Evolutionary conservation across 2,329 filamentous ascomycete species (phyloP), one percentile per base, ranked within the genome.

Genomic region (Xylaria digitata): DNA sequence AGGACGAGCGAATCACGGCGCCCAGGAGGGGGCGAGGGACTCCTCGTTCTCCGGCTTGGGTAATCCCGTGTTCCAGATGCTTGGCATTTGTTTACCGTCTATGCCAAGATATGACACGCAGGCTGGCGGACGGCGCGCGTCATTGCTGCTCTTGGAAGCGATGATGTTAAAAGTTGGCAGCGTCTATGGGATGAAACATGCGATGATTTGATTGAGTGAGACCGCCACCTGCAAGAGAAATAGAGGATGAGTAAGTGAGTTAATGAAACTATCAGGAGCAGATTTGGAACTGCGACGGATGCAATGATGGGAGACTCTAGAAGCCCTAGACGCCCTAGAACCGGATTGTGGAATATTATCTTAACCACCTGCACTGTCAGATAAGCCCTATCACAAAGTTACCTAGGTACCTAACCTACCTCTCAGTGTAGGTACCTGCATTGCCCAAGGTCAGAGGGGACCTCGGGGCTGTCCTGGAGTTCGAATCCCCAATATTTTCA

Each of bases 61-160:
- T 6, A 46, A 52, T 69, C 58, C 67, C 61, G 60, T 52, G 67
- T 69, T 64, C 58, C 67, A 64, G 67, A 64, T 58, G 64, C 67
- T 69, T 69, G 64, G 64, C 59, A n/a, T 40, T 34, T 8, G 37
- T 46, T 53, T n/a, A 42, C 15, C 17, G 26, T 59, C 26, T 49
- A 46, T 60, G 65, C 65, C 61, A 64, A 60, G 65, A 60, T 9
- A 45, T 55, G 55, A 60, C 21, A 53, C 19, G 15, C 43, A 13
- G 45, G 34, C 30, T 52, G 45, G 19, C 53, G 23, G 56, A 2
- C 4, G 9, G 13, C 17, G 49, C 53, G 34, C 40, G 42, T 60
- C 49, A 56, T 49, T 23, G 6, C 34, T 60, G 2, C 19, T 52
- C 45, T 52, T 3, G 30, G 21, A 21, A 6, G 21, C 15, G 3